Conservation (phyloP, 176 grass and related monocot species). For the Triticum dicoccoides region DNA sequence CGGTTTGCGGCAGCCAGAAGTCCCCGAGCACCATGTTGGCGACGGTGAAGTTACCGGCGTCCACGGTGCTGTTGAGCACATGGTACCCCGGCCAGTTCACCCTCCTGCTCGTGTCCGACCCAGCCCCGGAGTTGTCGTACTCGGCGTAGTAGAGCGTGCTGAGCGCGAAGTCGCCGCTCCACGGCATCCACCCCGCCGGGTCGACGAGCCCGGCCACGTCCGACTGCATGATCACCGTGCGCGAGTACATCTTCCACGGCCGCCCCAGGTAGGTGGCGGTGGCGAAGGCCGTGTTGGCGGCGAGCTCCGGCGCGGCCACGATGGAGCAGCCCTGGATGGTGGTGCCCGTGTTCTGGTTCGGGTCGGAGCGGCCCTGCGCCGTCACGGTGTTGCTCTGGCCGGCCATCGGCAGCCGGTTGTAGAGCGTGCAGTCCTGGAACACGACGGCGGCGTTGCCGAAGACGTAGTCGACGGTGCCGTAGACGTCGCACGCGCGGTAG, state of each 20-base stretch:
- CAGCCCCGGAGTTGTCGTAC: conserved; percentile 59
- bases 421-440: conserved; percentile 76
- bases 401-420: conserved; percentile 55
- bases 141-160: conserved; percentile 89
- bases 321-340: conserved; percentile 64
- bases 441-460: conserved; percentile 91
- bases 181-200: conserved; percentile 79
- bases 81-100: conserved; percentile 77
- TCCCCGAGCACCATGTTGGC: conserved; percentile 78
- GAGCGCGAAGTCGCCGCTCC: conserved; percentile 71
- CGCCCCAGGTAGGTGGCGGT: conserved; percentile 59
- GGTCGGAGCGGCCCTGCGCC: conserved; percentile 83
- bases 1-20: conserved; percentile 83
- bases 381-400: conserved; percentile 93
- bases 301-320: conserved; percentile 60
- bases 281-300: conserved; percentile 42
- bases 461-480: conserved; percentile 95
- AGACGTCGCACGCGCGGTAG: conserved; percentile 89
- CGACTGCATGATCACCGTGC: conserved; percentile 84
- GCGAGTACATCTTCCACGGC: conserved; percentile 85
- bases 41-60: conserved; percentile 78
- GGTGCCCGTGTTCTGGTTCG: conserved; percentile 92
- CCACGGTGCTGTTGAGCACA: conserved; percentile 44
- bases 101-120: conserved; percentile 49
- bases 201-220: conserved; percentile 42